Base-by-base conservation (phyloP, 768 basidiomycete species). In the Cubamyces lactineus region DNA sequence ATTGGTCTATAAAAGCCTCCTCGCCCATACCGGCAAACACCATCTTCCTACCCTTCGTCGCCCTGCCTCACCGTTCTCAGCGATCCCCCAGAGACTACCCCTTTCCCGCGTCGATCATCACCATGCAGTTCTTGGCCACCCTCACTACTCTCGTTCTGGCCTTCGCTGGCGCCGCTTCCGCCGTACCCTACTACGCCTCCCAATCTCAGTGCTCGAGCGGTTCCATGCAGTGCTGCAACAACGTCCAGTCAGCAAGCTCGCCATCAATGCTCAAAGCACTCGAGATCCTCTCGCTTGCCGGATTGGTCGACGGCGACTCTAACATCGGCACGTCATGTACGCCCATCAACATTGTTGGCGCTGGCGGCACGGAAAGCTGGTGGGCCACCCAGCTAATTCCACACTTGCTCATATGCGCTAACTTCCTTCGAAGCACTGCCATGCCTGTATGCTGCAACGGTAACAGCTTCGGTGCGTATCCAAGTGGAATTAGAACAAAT, bases 221-320 rank as follows among this genome's bases (percentile, higher is more conserved):
- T 51, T 21, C 66, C 19, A 34, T 63, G 11, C 66, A 62, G 49
- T 70, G 69, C 67, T 70, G 69, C 66, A 58, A 69, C 55, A 19
- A 34, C 38, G 59, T 69, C 47, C 55, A 65, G 46, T 53, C 59
- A 16, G 56, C 67, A 9, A 23, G 24, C 47, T 60, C 59, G 21
- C 28, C 30, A 55, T 40, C 17, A 4, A 16, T 63, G 26, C 41
- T 59, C 40, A 42, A 50, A 19, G 34, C 54, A 17, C 52, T 65
- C 39, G 19, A 43, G 21, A 24, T 58, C 28, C 21, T 21, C 16
- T 6, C 34, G 3, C 8, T 30, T 3, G 28, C 28, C 26, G 24
- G 21, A 34, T 8, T 26, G 21, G 12, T 53, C 30, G 19, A 41
- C 41, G 5, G 15, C 11, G 15, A 21, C 21, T 34, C 38, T 34